phyloP scores from a whole-genome alignment of 805 yeast genomes.

The Barnettozyma pratensis region DNA sequence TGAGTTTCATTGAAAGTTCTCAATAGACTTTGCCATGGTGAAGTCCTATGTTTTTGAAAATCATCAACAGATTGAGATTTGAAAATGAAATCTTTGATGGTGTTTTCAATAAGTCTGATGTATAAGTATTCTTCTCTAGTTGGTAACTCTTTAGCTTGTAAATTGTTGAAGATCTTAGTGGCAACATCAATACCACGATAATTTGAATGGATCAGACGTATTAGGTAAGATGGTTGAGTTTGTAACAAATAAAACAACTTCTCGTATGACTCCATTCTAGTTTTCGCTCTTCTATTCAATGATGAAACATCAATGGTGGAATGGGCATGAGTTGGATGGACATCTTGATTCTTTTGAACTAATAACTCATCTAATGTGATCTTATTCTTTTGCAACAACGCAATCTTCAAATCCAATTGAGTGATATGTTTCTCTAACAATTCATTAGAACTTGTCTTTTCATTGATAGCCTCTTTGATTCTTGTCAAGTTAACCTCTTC shows the following conservation, averaged over 20 bases:
- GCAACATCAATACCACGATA: slow-evolving; percentile 25
- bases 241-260: slow-evolving; percentile 78
- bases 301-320: slow-evolving; percentile 23
- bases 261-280: slow-evolving; percentile 64
- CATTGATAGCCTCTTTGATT: slow-evolving; percentile 61
- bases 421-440: slow-evolving; percentile 68
- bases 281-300: slow-evolving; percentile 31
- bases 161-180: slow-evolving; percentile 21
- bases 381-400: slow-evolving; percentile 72
- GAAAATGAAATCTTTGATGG: slow-evolving; percentile 31
- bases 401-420: slow-evolving; percentile 72
- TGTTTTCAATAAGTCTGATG: slow-evolving; percentile 20
- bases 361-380: slow-evolving; percentile 69
- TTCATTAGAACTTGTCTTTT: slow-evolving; percentile 65
- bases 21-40: slow-evolving; percentile 42
- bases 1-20: slow-evolving; percentile 35
- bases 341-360: slow-evolving; percentile 28
- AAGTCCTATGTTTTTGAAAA: slow-evolving; percentile 12
- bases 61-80: slow-evolving; percentile 28
- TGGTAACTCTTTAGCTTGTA: slow-evolving; percentile 24
- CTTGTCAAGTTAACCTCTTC: slow-evolving; percentile 68
- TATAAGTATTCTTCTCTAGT: slow-evolving; percentile 23
- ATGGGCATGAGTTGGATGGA: background rate
- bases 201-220: slow-evolving; percentile 42
- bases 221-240: slow-evolving; percentile 72